Conservation (phyloP, 495 filamentous ascomycete species). For the Hypomontagnella monticulosa region DNA sequence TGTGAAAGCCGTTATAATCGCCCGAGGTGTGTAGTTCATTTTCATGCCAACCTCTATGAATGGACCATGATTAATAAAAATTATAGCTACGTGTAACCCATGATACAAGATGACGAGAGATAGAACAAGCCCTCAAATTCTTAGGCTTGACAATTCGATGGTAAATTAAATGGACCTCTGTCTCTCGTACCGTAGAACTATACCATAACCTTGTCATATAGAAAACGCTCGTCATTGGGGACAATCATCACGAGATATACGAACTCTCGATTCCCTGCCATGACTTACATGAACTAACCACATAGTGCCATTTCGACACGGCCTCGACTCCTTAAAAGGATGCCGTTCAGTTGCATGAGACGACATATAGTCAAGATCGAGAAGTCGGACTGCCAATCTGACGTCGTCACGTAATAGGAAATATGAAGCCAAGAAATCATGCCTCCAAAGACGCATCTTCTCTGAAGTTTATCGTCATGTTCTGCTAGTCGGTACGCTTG, state of each 20-base stretch:
- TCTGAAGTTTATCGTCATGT: slow-evolving; percentile 28
- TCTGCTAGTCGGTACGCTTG: slow-evolving; percentile 23
- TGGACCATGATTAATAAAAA: slow-evolving; percentile 29
- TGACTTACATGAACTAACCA: slow-evolving; percentile 15
- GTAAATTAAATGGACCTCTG: slow-evolving; percentile 23
- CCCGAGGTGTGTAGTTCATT: slow-evolving; percentile 43
- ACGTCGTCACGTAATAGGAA: slow-evolving; percentile 34
- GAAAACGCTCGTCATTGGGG: slow-evolving; percentile 32
- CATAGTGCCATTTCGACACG: slow-evolving; percentile 18
- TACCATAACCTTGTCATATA: slow-evolving; percentile 30
- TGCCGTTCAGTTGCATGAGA: slow-evolving; percentile 7
- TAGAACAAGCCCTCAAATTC: slow-evolving; percentile 17
- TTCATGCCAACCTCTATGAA: slow-evolving; percentile 28
- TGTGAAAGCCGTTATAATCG: slow-evolving; percentile 36
- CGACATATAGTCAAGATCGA: slow-evolving; percentile 7
- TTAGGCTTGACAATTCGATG: slow-evolving; percentile 23
- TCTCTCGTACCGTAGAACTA: slow-evolving; percentile 22
- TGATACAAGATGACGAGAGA: slow-evolving; percentile 31
- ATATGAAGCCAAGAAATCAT: slow-evolving; percentile 29
- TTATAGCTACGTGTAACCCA: slow-evolving; percentile 30
- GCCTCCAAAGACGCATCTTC: slow-evolving; percentile 16
- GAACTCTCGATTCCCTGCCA: slow-evolving; percentile 9
- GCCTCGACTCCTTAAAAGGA: slow-evolving; percentile 13
- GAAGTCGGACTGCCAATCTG: slow-evolving; percentile 16
- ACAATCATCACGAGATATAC: slow-evolving; percentile 38